Conservation (phyloP, 2,329 filamentous ascomycete species). For the Metarhizium anisopliae region DNA sequence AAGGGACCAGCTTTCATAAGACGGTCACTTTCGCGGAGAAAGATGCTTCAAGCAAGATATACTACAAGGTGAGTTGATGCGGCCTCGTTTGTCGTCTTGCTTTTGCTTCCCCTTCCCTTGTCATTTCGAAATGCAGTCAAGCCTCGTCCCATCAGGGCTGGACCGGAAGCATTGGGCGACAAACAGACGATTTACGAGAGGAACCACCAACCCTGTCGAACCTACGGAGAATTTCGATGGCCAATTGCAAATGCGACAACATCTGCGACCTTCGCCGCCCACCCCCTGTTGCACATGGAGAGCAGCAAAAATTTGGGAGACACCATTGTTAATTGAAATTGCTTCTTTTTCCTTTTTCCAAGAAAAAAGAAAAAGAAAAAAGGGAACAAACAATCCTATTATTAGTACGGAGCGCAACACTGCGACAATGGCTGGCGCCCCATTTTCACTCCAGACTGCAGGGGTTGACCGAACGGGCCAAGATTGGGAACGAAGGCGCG, state of each 20-base stretch:
- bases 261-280: background rate
- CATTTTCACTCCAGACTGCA: background rate
- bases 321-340: background rate
- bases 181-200: background rate
- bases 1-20: conserved; percentile 68
- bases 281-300: background rate
- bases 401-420: background rate
- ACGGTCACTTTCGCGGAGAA: conserved; percentile 59
- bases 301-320: background rate
- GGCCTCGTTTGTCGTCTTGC: background rate
- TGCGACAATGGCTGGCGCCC: background rate
- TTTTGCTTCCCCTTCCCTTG: background rate
- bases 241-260: background rate
- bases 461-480: background rate
- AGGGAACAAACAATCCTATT: background rate
- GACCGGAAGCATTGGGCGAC: background rate
- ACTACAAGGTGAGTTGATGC: conserved; percentile 70
- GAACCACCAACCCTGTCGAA: background rate
- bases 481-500: background rate
- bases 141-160: background rate
- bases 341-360: background rate
- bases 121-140: background rate
- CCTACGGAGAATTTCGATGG: background rate
- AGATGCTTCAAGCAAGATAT: conserved; percentile 57
- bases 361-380: background rate